Conservation (phyloP, 768 basidiomycete species). For the Leccinum truebloodii region DNA sequence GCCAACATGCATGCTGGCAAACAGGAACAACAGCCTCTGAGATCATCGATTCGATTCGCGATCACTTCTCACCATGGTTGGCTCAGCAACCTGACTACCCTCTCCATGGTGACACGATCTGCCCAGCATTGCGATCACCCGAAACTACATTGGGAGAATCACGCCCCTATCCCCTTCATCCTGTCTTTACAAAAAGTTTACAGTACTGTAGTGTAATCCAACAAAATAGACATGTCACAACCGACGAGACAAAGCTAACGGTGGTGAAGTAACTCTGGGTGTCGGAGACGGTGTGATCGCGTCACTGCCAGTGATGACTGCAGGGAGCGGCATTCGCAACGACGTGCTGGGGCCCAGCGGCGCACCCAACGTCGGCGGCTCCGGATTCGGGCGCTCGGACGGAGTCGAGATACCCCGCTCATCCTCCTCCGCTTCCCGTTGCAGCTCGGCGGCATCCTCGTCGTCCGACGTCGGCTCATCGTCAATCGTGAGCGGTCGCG, state of each 20-base stretch:
- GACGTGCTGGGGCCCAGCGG: slow-evolving; percentile 40
- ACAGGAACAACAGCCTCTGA: neutral
- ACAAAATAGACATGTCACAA: neutral
- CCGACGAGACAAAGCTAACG: slow-evolving; percentile 10
- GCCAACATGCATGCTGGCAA: neutral
- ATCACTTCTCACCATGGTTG: neutral
- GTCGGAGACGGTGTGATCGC: slow-evolving; percentile 49
- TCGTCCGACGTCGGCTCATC: slow-evolving; percentile 1
- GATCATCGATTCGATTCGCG: neutral
- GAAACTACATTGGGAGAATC: neutral
- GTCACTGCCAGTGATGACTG: slow-evolving; percentile 44
- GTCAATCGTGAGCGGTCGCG: slow-evolving; percentile 20
- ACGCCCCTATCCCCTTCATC: neutral
- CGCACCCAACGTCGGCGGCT: slow-evolving; percentile 54
- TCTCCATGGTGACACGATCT: neutral
- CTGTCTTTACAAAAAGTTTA: neutral
- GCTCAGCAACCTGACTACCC: neutral
- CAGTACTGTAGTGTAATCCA: neutral
- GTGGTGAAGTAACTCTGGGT: slow-evolving; percentile 23
- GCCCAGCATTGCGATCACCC: neutral
- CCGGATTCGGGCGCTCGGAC: slow-evolving; percentile 54
- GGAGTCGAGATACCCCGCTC: slow-evolving; percentile 45
- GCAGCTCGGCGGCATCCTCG: neutral
- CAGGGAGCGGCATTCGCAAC: slow-evolving; percentile 37
- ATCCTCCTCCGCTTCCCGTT: slow-evolving; percentile 22